Base-by-base conservation (phyloP, 2,329 filamentous ascomycete genomes). In the Aspergillus pseudonomiae region DNA sequence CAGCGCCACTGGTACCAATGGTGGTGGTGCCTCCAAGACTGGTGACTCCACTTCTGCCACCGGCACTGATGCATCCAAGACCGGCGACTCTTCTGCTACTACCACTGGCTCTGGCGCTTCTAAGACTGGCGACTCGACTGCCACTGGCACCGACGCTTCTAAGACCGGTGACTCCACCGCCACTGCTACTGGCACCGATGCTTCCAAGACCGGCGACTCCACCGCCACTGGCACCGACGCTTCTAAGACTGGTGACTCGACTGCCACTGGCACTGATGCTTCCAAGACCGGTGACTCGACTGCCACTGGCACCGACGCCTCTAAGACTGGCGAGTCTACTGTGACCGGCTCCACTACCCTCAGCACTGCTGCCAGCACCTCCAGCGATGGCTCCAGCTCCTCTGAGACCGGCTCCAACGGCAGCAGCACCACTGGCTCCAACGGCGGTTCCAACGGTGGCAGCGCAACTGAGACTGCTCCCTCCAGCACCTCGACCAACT, bases 61-160 rank as follows among this genome's bases (percentile, higher is more conserved):
- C 45, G 48, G 50, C 14, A 55, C 64, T 58, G 64, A 61, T 24
- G 50, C 50, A 6, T 52, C 39, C 53, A 69, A 68, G 26, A 72
- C 70, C 54, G 67, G 63, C 26, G 41, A 63, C 57, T 62, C 57
- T 57, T 61, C 57, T 43, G 65, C 66, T 28, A 63, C 67, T 46
- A 73, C 70, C 28, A 63, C 69, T 58, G 72, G 67, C 57, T 71
- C 68, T 48, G 45, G 16, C 4, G 48, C 48, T 10, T 52, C 39
- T 50, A 68, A 68, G 21, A 72, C 70, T 53, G 67, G 62, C 19
- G 36, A 62, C 57, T 61, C 56, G 30, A 43, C 62, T 53, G 36
- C 48, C 7, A 32, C 69, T 61, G 72, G 67, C 56, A 72, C 68
- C 34, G 46, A 52, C 10, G 48, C 48, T 4, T 32, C 41, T 52